Base-by-base conservation (phyloP, 495 filamentous ascomycete species). In the Penicillium egyptiacum region DNA sequence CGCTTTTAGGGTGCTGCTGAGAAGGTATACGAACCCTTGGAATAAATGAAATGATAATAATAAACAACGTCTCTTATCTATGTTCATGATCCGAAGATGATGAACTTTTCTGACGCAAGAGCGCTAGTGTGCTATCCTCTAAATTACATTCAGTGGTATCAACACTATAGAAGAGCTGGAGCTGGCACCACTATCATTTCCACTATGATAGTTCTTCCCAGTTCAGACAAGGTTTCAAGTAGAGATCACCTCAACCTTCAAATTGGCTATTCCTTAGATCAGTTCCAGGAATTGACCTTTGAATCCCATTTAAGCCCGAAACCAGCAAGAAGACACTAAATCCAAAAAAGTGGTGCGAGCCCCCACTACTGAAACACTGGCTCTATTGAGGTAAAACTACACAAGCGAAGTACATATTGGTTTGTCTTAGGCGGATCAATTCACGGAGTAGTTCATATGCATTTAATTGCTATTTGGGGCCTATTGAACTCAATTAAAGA, bases 281-380 rank as follows among this genome's bases (percentile, higher is more conserved):
- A 37, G 33, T 37, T 37, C 14, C 33, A 37, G 14, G 10, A 37
- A 37, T 39, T n/a, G 2, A 8, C 35, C 8, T 39, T 37, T 14
- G 31, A 11, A 7, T 37, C 6, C 35, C 3, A n/a, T 39, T 39
- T 17, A 9, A 39, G n/a, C 35, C 35, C n/a, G 5, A n/a, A 3
- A 39, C 5, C 6, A n/a, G 7, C 16, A n/a, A 9, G n/a, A 39
- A 39, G 16, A 7, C 16, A 39, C 35, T 39, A 39, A 17, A 39
- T 17, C 2, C 16, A 6, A 16, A 43, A 28, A 16, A 20, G 47
- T 50, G 47, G n/a, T 26, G 25, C 37, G 11, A 26, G 40, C 47
- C 53, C 43, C 58, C 53, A 61, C 58, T n/a, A 16, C 14, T 57
- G 59, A 61, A 61, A 61, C 59, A 53, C 49, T 43, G 54, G 49